Conservation (phyloP, 352 stramenopile genomes). For the Elongisporangium senticosum region DNA sequence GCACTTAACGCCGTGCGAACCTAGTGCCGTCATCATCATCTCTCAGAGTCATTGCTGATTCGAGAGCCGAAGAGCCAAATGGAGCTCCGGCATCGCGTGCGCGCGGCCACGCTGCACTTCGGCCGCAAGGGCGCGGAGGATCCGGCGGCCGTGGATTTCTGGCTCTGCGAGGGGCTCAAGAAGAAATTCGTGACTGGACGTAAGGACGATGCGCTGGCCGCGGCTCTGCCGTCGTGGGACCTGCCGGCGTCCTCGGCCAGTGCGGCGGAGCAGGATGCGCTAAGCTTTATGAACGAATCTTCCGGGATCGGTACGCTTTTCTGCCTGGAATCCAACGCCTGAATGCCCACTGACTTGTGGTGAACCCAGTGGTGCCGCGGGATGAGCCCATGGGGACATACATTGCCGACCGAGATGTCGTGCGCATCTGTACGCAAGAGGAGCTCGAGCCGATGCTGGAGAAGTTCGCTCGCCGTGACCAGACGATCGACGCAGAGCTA, state of each 20-base stretch:
- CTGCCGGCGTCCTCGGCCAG: constrained; percentile 13
- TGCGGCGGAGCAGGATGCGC: constrained; percentile 24
- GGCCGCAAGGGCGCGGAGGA: constrained; percentile 42
- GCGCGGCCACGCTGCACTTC: constrained; percentile 43
- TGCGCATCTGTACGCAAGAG: constrained; percentile 53
- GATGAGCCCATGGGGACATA: constrained; percentile 51
- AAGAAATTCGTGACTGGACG: constrained; percentile 50
- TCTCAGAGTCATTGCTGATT: neutral
- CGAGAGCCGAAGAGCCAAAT: constrained; percentile 7
- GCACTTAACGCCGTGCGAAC: neutral
- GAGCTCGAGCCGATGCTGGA: constrained; percentile 60
- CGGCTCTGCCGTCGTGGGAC: constrained; percentile 40
- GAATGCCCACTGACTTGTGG: neutral
- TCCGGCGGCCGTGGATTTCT: constrained; percentile 44
- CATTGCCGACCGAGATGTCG: constrained; percentile 64
- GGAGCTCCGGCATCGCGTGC: constrained; percentile 42
- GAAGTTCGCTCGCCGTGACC: constrained; percentile 60
- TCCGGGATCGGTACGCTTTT: constrained; percentile 33
- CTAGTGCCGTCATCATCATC: neutral
- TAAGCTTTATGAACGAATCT: constrained; percentile 77
- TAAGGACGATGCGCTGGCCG: constrained; percentile 40
- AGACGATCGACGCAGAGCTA: constrained; percentile 55
- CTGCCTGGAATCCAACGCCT: neutral
- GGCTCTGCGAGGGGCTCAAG: constrained; percentile 66
- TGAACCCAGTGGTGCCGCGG: constrained; percentile 36